phyloP scores from a whole-genome alignment of 257 asterid species.

The Primulina huaijiensis region DNA sequence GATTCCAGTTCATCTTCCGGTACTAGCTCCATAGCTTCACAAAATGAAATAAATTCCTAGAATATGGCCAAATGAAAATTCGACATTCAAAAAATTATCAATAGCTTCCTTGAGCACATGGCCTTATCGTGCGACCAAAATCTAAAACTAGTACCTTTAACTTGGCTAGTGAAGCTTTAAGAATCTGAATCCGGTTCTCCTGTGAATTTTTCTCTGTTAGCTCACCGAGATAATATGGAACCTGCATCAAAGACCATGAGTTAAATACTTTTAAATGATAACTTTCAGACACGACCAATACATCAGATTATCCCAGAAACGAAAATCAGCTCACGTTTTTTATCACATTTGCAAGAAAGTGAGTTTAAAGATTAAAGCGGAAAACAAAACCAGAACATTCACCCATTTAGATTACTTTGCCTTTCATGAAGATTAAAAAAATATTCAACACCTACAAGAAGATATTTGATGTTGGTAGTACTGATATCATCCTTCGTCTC shows the following conservation, averaged over 20 bases:
- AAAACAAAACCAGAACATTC: neutral
- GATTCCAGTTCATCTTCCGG: slow-evolving; percentile 73
- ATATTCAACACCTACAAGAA: slow-evolving; percentile 53
- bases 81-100: slow-evolving; percentile 12
- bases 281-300: neutral
- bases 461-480: slow-evolving; percentile 77
- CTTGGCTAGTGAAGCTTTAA: slow-evolving; percentile 71
- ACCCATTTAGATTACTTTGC: neutral
- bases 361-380: neutral
- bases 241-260: slow-evolving; percentile 44
- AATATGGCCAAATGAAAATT: slow-evolving; percentile 20
- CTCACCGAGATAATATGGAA: slow-evolving; percentile 80
- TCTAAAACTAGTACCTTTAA: slow-evolving; percentile 54
- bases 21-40: slow-evolving; percentile 92
- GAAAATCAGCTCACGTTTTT: neutral
- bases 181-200: slow-evolving; percentile 66
- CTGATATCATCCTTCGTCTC: slow-evolving; percentile 92
- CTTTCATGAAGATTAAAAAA: neutral
- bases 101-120: slow-evolving; percentile 11
- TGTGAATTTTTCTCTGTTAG: slow-evolving; percentile 60
- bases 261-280: neutral
- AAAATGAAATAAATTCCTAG: slow-evolving; percentile 81
- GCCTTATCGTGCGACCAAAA: neutral
- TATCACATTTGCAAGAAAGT: neutral
- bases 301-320: neutral